A percentile compares a stretch with the other conserved stretches of the same genome.
These are phyloP conservation scores for Alnus rubra DNA, from an alignment of 306 rosid genomes.

Conservation along the genomic window DNA sequence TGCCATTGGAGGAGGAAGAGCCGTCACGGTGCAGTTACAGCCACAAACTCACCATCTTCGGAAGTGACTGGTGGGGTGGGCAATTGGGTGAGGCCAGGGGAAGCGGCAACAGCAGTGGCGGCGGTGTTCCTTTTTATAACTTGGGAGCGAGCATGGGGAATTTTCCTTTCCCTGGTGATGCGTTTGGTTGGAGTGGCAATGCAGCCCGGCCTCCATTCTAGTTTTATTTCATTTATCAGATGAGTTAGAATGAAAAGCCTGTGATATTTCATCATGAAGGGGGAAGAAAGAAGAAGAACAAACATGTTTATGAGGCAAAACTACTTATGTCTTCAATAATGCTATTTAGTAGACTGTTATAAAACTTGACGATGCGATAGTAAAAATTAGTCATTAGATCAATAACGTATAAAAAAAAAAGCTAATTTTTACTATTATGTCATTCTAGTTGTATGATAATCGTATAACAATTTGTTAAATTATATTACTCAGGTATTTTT, in stretches of 20 bases:
- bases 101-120: slow-evolving; percentile 1
- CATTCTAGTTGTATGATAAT: no score
- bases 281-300: not conserved
- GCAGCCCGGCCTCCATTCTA: slow-evolving; percentile 34
- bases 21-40: not conserved
- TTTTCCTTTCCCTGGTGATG: slow-evolving; percentile 19
- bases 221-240: not conserved
- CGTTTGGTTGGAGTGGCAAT: slow-evolving; percentile 30
- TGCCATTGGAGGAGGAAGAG: slow-evolving; percentile 40
- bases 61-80: slow-evolving; percentile 21
- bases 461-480: no score
- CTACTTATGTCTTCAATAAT: no score
- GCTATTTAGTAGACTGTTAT: no score
- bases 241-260: not conserved
- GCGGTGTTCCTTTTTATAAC: slow-evolving; percentile 32
- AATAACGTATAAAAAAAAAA: no score
- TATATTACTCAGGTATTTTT: not conserved
- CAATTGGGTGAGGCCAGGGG: slow-evolving; percentile 12
- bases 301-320: not conserved
- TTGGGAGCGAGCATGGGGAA: slow-evolving; percentile 31
- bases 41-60: slow-evolving; percentile 20
- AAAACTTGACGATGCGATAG: no score
- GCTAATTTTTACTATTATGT: no score
- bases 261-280: not conserved
- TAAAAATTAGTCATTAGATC: no score